Conservation (phyloP, 805 yeast genomes). For the Ogataea trehaloabstinens region DNA sequence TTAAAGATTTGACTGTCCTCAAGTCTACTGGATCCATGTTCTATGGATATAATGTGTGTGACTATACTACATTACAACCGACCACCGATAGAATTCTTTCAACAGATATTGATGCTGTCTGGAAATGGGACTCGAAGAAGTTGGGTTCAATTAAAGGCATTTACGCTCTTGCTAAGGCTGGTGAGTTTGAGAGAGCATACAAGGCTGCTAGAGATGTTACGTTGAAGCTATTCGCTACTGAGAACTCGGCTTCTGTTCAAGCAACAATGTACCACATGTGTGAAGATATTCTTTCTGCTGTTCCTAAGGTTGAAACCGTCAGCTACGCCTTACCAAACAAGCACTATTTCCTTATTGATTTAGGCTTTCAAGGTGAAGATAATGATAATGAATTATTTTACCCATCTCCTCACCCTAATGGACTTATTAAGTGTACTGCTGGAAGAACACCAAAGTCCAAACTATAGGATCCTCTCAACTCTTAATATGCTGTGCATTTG, state of each 20-base stretch:
- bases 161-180: conserved; percentile 50
- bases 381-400: conserved; percentile 83
- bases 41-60: conserved; percentile 82
- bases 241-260: conserved; percentile 91
- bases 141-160: conserved; percentile 51
- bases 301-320: conserved; percentile 60
- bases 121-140: conserved; percentile 59
- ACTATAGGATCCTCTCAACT: conserved; percentile 30
- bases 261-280: conserved; percentile 96
- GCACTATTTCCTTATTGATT: conserved; percentile 80
- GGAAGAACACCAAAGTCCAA: conserved; percentile 63
- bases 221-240: conserved; percentile 74
- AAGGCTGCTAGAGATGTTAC: conserved; percentile 65
- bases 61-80: conserved; percentile 83
- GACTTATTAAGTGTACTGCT: conserved; percentile 84
- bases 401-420: conserved; percentile 91
- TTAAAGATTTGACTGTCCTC: conserved; percentile 78
- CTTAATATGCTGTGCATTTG: not conserved
- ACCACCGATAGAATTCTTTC: conserved; percentile 83
- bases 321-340: conserved; percentile 84
- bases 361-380: conserved; percentile 79
- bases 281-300: conserved; percentile 59
- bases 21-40: conserved; percentile 93
- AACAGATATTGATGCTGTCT: conserved; percentile 75
- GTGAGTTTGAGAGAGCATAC: conserved; percentile 64